Evolutionary conservation across 2,329 filamentous ascomycete species (phyloP).

Genomic region (Colletotrichum melonis): DNA sequence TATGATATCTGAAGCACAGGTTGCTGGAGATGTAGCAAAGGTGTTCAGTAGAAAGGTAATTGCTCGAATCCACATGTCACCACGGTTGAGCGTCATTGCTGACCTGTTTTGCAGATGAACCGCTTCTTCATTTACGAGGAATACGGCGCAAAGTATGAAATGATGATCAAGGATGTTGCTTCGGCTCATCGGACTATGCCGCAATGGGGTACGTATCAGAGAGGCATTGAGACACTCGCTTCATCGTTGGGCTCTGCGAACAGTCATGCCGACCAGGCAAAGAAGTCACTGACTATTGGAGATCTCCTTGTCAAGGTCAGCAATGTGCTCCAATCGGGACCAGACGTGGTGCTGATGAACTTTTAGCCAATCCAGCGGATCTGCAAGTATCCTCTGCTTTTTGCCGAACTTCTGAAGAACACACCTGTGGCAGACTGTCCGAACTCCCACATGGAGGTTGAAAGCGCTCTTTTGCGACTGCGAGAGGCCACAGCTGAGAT

Average conservation of each 20-base stretch:
- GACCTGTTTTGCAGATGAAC: constrained; percentile 68
- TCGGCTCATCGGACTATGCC: constrained; percentile 75
- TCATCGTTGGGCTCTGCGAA: constrained; percentile 79
- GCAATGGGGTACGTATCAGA: constrained; percentile 84
- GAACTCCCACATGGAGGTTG: constrained; percentile 82
- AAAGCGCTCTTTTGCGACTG: constrained; percentile 77
- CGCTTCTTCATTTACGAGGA: constrained; percentile 91
- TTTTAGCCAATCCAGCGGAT: constrained; percentile 88
- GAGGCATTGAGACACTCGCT: constrained; percentile 85
- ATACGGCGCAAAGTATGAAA: constrained; percentile 89
- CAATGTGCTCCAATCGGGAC: background rate
- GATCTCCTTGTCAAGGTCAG: constrained; percentile 91
- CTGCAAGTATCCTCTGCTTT: constrained; percentile 90
- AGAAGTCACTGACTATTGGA: constrained; percentile 82
- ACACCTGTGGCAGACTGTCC: constrained; percentile 90
- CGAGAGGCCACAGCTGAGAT: constrained; percentile 82
- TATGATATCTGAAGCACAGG: constrained; percentile 67
- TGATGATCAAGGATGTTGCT: constrained; percentile 83
- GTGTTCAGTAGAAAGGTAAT: constrained; percentile 70
- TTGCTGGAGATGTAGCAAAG: constrained; percentile 70
- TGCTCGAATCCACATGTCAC: background rate
- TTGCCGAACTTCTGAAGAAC: constrained; percentile 83
- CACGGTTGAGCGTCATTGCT: constrained; percentile 5
- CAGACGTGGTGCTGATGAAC: constrained; percentile 22
- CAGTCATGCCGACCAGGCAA: constrained; percentile 69